A percentile compares a stretch with the other conserved stretches of the same genome.
Conservation (phyloP, 1,284 basidiomycete species). For the Fomitopsis pinicola region DNA sequence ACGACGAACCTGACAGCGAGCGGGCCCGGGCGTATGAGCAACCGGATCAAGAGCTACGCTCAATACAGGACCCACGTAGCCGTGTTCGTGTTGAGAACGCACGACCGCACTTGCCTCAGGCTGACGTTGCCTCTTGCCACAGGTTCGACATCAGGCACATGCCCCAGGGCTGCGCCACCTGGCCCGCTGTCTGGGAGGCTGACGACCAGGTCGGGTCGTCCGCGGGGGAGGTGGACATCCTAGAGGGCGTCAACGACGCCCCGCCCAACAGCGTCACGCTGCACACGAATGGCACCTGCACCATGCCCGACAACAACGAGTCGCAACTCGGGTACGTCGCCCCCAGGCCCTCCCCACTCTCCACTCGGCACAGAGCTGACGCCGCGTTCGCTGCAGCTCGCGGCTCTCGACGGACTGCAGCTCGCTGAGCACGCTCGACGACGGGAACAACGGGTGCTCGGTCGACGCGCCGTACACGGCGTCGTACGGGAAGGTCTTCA, state of each 20-base stretch:
- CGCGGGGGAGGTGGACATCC: constrained; percentile 30
- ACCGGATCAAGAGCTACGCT: constrained; percentile 49
- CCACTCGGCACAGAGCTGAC: background rate
- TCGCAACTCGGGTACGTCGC: constrained; percentile 20
- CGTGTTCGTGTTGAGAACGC: constrained; percentile 38
- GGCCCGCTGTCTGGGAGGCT: constrained; percentile 56
- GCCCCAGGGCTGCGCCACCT: constrained; percentile 62
- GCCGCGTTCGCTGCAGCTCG: constrained; percentile 5
- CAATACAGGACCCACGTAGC: constrained; percentile 51
- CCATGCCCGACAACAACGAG: constrained; percentile 17
- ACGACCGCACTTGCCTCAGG: too few species aligned
- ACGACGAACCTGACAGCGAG: constrained; percentile 38
- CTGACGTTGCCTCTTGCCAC: background rate
- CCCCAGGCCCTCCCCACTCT: too few species aligned
- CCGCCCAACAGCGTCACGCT: constrained; percentile 47
- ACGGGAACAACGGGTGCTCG: constrained; percentile 61
- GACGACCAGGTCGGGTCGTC: constrained; percentile 29
- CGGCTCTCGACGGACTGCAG: constrained; percentile 17
- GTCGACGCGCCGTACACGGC: constrained; percentile 40
- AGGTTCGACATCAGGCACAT: constrained; percentile 50
- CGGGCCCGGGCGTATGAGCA: constrained; percentile 58
- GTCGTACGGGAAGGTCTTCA: constrained; percentile 61
- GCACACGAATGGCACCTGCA: constrained; percentile 50
- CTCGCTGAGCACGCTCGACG: constrained; percentile 29
- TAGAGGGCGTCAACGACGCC: constrained; percentile 52